These are phyloP conservation scores for Termitomyces sp. DNA, from an alignment of 768 basidiomycete genomes.

Conservation along the genomic window DNA sequence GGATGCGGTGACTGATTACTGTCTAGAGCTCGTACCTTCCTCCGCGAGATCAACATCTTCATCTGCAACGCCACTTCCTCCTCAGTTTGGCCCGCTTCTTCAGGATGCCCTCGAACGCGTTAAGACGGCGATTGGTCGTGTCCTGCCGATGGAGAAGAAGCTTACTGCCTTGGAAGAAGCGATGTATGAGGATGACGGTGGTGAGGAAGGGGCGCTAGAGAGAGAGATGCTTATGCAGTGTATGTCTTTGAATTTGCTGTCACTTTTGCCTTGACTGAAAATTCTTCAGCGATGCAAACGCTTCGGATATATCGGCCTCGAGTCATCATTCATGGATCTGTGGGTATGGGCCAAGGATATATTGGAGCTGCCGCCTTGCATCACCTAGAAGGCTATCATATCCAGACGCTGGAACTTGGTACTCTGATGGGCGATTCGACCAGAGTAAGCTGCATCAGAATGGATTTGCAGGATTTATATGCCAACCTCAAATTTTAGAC, in stretches of 20 bases:
- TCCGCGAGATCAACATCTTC: slow-evolving; percentile 90
- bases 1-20: not conserved
- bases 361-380: slow-evolving; percentile 90
- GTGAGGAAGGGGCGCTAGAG: slow-evolving; percentile 80
- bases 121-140: slow-evolving; percentile 65
- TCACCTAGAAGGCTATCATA: slow-evolving; percentile 92
- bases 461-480: not conserved
- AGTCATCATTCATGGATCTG: slow-evolving; percentile 72
- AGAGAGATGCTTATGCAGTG: slow-evolving; percentile 87
- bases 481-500: slow-evolving; percentile 44
- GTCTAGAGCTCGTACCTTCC: slow-evolving; percentile 85
- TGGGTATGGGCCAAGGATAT: slow-evolving; percentile 90
- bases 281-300: slow-evolving; percentile 77
- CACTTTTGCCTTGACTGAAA: slow-evolving; percentile 4
- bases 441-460: slow-evolving; percentile 49
- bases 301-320: slow-evolving; percentile 88
- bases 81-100: slow-evolving; percentile 80
- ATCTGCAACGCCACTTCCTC: slow-evolving; percentile 78
- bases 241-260: slow-evolving; percentile 27
- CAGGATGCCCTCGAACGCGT: slow-evolving; percentile 63
- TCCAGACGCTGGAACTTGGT: slow-evolving; percentile 91
- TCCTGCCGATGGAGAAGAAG: slow-evolving; percentile 79
- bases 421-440: slow-evolving; percentile 86
- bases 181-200: slow-evolving; percentile 78
- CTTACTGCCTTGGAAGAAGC: slow-evolving; percentile 91